Evolutionary conservation across 345 rosid species (phyloP).

Genomic region (Conringia planisiliqua): DNA sequence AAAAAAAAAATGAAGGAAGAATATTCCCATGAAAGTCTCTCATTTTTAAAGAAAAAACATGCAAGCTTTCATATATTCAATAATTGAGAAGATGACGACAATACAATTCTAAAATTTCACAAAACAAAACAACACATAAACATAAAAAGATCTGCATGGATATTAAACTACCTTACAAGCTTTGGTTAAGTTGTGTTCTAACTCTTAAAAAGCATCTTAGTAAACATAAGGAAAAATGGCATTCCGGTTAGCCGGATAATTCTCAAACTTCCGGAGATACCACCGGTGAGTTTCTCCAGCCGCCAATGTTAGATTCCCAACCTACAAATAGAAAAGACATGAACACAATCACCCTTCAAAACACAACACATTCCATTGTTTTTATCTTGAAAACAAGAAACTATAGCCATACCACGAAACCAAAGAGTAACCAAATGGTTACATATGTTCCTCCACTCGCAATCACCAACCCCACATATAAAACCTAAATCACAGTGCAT

Average conservation of each 20-base stretch:
- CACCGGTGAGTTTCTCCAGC: constrained; percentile 77
- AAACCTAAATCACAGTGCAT: constrained; percentile 42
- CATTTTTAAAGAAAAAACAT: too few species aligned
- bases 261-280: constrained; percentile 61
- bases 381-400: neutral
- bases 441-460: constrained; percentile 74
- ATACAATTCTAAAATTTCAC: neutral
- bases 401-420: constrained; percentile 51
- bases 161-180: neutral
- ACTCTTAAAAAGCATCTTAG: constrained; percentile 20
- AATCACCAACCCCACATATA: constrained; percentile 60
- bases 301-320: constrained; percentile 53
- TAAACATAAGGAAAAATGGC: constrained; percentile 53
- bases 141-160: neutral
- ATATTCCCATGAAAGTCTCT: too few species aligned
- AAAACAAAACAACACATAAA: too few species aligned
- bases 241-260: constrained; percentile 50
- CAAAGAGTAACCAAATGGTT: constrained; percentile 57
- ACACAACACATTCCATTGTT: neutral
- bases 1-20: too few species aligned
- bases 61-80: neutral
- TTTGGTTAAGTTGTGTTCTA: neutral
- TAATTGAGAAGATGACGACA: neutral
- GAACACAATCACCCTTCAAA: neutral
- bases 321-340: constrained; percentile 38